Conservation (phyloP, 108 stramenopile species). For the Nitzschia sp. region DNA sequence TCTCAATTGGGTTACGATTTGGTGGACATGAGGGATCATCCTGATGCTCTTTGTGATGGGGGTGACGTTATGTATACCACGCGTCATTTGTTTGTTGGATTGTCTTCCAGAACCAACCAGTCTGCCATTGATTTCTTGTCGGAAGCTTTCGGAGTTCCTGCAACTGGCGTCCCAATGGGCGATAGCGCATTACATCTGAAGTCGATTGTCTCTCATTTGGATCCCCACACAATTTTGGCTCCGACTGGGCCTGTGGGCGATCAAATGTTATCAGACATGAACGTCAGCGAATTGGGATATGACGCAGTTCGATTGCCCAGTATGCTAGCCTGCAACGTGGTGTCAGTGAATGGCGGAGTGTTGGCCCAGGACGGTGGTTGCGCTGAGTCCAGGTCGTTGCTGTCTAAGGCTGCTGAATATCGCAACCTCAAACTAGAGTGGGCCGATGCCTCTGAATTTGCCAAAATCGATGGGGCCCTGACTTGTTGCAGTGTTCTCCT, state of each 20-base stretch:
- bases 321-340: constrained; percentile 61
- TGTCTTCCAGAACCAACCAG: constrained; percentile 58
- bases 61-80: constrained; percentile 71
- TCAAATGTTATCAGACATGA: constrained; percentile 37
- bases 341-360: constrained; percentile 55
- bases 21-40: constrained; percentile 46
- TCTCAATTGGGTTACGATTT: constrained; percentile 43
- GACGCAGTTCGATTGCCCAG: constrained; percentile 49
- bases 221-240: constrained; percentile 53
- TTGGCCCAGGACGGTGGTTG: constrained; percentile 52
- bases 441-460: constrained; percentile 58
- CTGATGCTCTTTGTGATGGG: constrained; percentile 50
- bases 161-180: constrained; percentile 39
- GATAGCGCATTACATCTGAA: constrained; percentile 65
- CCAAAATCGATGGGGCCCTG: constrained; percentile 70
- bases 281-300: constrained; percentile 39
- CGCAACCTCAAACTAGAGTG: constrained; percentile 42
- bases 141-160: constrained; percentile 36
- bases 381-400: constrained; percentile 40
- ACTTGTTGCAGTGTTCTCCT: constrained; percentile 59
- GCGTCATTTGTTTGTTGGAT: constrained; percentile 67
- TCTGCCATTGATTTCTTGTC: constrained; percentile 39
- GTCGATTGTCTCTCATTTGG: constrained; percentile 62
- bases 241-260: constrained; percentile 44
- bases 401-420: constrained; percentile 41